phyloP scores from a whole-genome alignment of 352 stramenopile species.

The Plasmopara halstedii region DNA sequence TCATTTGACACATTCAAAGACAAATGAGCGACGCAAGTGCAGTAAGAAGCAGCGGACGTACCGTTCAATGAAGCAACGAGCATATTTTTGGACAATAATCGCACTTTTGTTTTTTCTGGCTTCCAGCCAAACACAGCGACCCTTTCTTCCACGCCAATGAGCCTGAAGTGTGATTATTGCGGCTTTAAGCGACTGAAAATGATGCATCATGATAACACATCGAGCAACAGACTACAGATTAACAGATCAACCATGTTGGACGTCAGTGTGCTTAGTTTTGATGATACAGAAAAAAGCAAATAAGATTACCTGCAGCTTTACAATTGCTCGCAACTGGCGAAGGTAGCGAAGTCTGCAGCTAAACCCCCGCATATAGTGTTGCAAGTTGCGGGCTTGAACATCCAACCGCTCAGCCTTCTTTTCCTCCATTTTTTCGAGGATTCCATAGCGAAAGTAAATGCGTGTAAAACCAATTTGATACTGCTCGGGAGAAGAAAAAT shows the following conservation, averaged over 20 bases:
- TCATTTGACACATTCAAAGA: not conserved
- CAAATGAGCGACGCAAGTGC: not conserved
- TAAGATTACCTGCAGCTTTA: slow-evolving; percentile 60
- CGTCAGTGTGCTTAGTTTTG: not conserved
- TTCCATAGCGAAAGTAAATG: slow-evolving; percentile 77
- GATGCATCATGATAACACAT: slow-evolving; percentile 69
- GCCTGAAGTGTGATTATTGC: slow-evolving; percentile 60
- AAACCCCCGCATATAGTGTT: slow-evolving; percentile 72
- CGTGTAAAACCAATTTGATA: slow-evolving; percentile 71
- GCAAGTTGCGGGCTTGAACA: slow-evolving; percentile 47
- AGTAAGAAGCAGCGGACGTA: slow-evolving; percentile 6
- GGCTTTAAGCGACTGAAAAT: slow-evolving; percentile 53
- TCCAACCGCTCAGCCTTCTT: slow-evolving; percentile 51
- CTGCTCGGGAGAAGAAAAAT: slow-evolving; percentile 55
- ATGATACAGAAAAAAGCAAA: not conserved
- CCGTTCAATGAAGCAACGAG: slow-evolving; percentile 53
- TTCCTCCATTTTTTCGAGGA: slow-evolving; percentile 75
- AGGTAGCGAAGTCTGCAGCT: slow-evolving; percentile 48
- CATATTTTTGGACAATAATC: slow-evolving; percentile 59
- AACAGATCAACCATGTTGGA: not conserved
- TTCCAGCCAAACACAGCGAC: slow-evolving; percentile 39
- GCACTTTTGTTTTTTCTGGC: slow-evolving; percentile 52
- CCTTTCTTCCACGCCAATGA: slow-evolving; percentile 68
- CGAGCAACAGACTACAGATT: slow-evolving; percentile 65
- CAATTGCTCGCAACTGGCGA: slow-evolving; percentile 56